Evolutionary conservation across 768 basidiomycete species (phyloP), one percentile per base, ranked within the genome.

Genomic region (Termitomyces sp.): DNA sequence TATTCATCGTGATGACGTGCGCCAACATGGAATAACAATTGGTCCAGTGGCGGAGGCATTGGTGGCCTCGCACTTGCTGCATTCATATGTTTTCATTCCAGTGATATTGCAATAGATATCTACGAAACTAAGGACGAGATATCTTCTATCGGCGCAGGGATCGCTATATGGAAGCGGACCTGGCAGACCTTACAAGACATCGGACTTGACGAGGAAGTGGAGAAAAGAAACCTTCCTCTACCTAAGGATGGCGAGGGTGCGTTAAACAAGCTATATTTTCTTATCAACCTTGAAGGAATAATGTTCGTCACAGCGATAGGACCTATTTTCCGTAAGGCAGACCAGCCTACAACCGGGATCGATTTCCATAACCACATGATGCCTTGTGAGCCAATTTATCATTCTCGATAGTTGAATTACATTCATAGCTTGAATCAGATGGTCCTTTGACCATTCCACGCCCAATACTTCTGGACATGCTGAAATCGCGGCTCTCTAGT

Each of bases 101-200:
- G n/a, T n/a, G n/a, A n/a, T 52, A 58, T 72, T 37, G 57, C 62
- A 14, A 58, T 73, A n/a, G 70, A 76, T 58, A 52, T 78, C 19
- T 78, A 79, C 48, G 77, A 78, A 62, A 66, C 74, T 3, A 74
- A 70, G n/a, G 60, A 71, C 1, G 69, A 71, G 26, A 68, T 78
- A 26, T 69, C 70, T 7, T 69, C 70, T 7, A 60, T 69, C 12
- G 77, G 77, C 5, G 73, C 71, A 5, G 76, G 74, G 7, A 70
- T 79, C n/a, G 62, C 68, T 2, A 60, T 77, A 14, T 76, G 75
- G 77, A n/a, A n/a, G n/a, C n/a, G n/a, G n/a, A n/a, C n/a, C 58
- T 79, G 57, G n/a, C n/a, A n/a, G n/a, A n/a, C n/a, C n/a, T 59
- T 79, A 56, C 61, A 66, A 21, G 65, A 69, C 11, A 71, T 79